These are phyloP conservation scores for Ostreobium quekettii DNA, from an alignment of 139 green algal genomes.

Conservation along the genomic window DNA sequence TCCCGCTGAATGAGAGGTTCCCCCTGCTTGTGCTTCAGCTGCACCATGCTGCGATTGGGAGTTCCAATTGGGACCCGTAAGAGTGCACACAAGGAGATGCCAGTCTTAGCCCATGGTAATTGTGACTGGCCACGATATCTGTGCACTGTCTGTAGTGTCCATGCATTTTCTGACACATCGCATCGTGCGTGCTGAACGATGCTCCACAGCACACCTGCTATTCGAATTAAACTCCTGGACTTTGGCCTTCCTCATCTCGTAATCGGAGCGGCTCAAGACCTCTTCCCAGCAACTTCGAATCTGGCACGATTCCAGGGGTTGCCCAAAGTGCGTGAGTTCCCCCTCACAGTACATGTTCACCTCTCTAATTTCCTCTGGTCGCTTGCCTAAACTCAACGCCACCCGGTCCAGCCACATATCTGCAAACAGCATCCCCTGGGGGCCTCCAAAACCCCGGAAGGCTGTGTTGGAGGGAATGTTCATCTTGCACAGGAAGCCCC, in stretches of 20 bases:
- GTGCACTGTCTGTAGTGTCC: too few species aligned
- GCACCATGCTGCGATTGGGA: too few species aligned
- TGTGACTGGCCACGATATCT: too few species aligned
- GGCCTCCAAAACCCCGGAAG: slow-evolving; percentile 90
- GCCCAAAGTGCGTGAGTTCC: slow-evolving; percentile 73
- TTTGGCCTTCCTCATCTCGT: slow-evolving; percentile 21
- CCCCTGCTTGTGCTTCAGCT: too few species aligned
- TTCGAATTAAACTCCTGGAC: slow-evolving; percentile 59
- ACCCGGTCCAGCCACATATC: slow-evolving; percentile 82
- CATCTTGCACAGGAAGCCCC: slow-evolving; percentile 69
- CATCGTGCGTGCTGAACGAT: too few species aligned
- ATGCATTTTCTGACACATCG: too few species aligned
- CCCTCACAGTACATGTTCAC: slow-evolving; percentile 78
- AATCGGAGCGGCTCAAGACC: slow-evolving; percentile 23
- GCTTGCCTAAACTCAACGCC: slow-evolving; percentile 30
- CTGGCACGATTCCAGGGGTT: slow-evolving; percentile 49
- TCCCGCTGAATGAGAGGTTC: too few species aligned
- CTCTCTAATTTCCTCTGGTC: slow-evolving; percentile 26
- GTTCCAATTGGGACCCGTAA: too few species aligned
- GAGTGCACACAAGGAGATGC: too few species aligned
- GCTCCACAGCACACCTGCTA: slow-evolving; percentile 32
- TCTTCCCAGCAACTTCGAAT: slow-evolving; percentile 48
- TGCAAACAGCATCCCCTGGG: slow-evolving; percentile 76
- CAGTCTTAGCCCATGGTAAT: too few species aligned
- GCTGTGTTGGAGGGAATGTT: slow-evolving; percentile 88